Percentiles rank a stretch among this genome's conserved stretches.
Evolutionary conservation across 2,329 filamentous ascomycete species (phyloP).

Genomic region (Hymenoscyphus repandus): DNA sequence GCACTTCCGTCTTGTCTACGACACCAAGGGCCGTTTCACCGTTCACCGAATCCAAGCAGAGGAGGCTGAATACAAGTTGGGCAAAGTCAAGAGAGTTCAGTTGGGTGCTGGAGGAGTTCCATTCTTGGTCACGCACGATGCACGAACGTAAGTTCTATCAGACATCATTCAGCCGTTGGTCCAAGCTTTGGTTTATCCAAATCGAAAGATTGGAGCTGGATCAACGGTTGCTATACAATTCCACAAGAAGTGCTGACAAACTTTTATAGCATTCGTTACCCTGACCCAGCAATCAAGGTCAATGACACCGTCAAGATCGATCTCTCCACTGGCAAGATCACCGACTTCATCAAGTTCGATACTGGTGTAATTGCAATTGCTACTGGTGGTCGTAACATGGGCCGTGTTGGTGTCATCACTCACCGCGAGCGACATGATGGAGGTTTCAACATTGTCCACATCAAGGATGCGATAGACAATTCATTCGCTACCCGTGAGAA

Average conservation of each 20-base stretch:
- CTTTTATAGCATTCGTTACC: conserved; percentile 86
- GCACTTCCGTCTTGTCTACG: conserved; percentile 99
- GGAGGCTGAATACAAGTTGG: conserved; percentile 99
- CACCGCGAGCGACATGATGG: conserved; percentile 99
- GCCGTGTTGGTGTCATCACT: conserved; percentile 99
- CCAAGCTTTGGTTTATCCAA: conserved; percentile 83
- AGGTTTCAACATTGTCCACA: conserved; percentile 99
- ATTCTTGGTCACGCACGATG: conserved; percentile 99
- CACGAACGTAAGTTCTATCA: conserved; percentile 98
- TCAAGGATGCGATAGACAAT: conserved; percentile 99
- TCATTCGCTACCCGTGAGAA: conserved; percentile 97
- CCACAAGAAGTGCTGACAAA: conserved; percentile 30
- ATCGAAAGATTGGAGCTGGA: conserved; percentile 27
- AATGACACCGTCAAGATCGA: conserved; percentile 99
- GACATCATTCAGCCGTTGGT: conserved; percentile 99
- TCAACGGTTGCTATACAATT: conserved; percentile 31
- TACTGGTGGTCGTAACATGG: conserved; percentile 99
- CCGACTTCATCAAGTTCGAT: conserved; percentile 98
- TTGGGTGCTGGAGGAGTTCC: conserved; percentile 99
- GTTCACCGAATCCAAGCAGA: conserved; percentile 98
- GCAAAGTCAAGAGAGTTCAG: conserved; percentile 99
- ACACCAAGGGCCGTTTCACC: conserved; percentile 99
- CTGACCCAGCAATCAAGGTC: conserved; percentile 97
- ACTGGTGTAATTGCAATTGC: conserved; percentile 97
- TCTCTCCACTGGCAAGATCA: conserved; percentile 93